Evolutionary conservation across 1,139 yeast genomes (phyloP).

Genomic region (Saccharomycopsis crataegensis): DNA sequence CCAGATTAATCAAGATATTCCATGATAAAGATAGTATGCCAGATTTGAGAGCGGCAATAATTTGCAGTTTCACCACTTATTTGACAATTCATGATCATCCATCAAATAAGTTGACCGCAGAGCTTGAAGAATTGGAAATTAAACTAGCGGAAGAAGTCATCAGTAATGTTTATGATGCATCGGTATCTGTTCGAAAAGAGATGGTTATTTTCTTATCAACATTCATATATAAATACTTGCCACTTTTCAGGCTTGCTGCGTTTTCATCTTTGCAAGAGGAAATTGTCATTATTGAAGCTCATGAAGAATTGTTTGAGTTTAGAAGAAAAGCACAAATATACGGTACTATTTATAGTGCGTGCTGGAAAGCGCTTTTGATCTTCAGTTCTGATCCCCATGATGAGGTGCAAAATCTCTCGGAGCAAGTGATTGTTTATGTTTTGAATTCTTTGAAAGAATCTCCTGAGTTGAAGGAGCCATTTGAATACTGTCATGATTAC

Average conservation of each 20-base stretch:
- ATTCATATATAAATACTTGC: slow-evolving; percentile 61
- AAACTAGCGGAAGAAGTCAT: slow-evolving; percentile 39
- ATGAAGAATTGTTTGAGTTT: slow-evolving; percentile 50
- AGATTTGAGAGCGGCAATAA: slow-evolving; percentile 83
- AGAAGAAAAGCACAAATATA: slow-evolving; percentile 65
- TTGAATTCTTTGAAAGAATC: slow-evolving; percentile 58
- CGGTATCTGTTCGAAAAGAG: slow-evolving; percentile 83
- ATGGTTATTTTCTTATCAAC: slow-evolving; percentile 70
- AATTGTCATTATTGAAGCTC: slow-evolving; percentile 56
- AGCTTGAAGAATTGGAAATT: slow-evolving; percentile 35
- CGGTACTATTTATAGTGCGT: slow-evolving; percentile 79
- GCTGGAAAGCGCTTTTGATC: slow-evolving; percentile 80
- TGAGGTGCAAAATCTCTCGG: slow-evolving; percentile 72
- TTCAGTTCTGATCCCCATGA: slow-evolving; percentile 84
- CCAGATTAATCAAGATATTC: slow-evolving; percentile 30
- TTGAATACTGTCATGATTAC: slow-evolving; percentile 15
- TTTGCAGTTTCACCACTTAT: slow-evolving; percentile 67
- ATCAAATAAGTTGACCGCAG: slow-evolving; percentile 6
- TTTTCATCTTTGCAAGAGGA: slow-evolving; percentile 83
- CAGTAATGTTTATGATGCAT: slow-evolving; percentile 68
- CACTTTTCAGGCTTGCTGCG: slow-evolving; percentile 80
- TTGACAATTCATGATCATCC: slow-evolving; percentile 41
- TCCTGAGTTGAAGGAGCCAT: slow-evolving; percentile 49
- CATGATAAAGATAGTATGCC: slow-evolving; percentile 85
- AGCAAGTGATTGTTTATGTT: slow-evolving; percentile 67